Base-by-base conservation (phyloP, 495 filamentous ascomycete species). In the Penicillium chermesinum region DNA sequence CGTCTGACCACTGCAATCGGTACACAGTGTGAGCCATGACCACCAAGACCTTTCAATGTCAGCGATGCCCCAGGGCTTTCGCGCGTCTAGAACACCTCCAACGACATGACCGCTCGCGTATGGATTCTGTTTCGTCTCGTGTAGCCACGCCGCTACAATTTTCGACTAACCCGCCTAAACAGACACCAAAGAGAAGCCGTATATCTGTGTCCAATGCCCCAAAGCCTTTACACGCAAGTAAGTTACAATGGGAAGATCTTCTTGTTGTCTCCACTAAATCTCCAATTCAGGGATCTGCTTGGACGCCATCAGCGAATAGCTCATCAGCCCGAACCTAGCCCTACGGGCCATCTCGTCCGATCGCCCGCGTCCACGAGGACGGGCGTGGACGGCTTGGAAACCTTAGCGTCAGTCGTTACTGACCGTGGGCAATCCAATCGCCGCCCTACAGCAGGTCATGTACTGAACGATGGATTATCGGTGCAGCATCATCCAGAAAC, bases 141-240 rank as follows among this genome's bases (percentile, higher is more conserved):
- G n/a, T 14, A 17, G 10, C 15, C 35, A n/a, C 18, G 20, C 33
- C n/a, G 22, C 54, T 33, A 52, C 41, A 60, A 48, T n/a, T n/a
- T 30, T 30, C 10, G 10, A 30, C 25, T 30, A 30, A 30, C 25
- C 62, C 46, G 39, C 19, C 46, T 20, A 13, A 20, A 9, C 41
- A 73, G 70, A 73, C 44, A 73, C 70, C 9, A 73, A 71, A 30
- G 70, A 73, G 47, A 73, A 73, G 42, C 70, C 70, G 1, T 73
- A 63, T 41, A 41, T 39, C 46, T 73, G 67, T 30, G 43, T 49
- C 4, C 57, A 62, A 50, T 73, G 70, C 38, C 60, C 65, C 37
- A 69, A 70, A 37, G 65, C 64, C 7, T 73, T 73, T 38, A 71
- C 70, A 1, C 66, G 70, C 40, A 70, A 72, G 67, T 71, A 47